Evolutionary conservation across 2,329 filamentous ascomycete genomes (phyloP), one percentile per base, ranked within the genome.

Genomic region (Tetracladium maxilliforme): DNA sequence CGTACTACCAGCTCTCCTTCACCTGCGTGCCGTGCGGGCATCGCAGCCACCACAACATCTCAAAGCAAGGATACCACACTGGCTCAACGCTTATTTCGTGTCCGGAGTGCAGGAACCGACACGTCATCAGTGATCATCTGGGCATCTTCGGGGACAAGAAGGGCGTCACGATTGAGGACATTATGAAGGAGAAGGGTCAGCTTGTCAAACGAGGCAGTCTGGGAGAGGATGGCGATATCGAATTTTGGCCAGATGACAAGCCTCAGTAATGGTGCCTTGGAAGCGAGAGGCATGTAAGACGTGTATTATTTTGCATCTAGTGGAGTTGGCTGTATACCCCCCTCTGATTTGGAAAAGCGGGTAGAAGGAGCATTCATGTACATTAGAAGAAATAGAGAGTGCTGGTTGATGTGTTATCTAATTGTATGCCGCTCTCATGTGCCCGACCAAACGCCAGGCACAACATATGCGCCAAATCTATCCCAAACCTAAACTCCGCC

Each of bases 191-290:
- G 36, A 77, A 77, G 43, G 87, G 86, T 5, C 65, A 72, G 35
- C 52, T 80, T 2, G 64, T 87, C 31, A 80, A 76, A 57, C 69
- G 69, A 32, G 78, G 81, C 11, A 69, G 65, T 15, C 44, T 86
- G 16, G 70, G 77, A 25, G 68, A 72, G 36, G 74, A 86, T 36
- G 83, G 82, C n/a, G 80, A 93, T 45, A 56, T 94, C 23, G 87
- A 95, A 48, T 90, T 94, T 38, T 93, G 84, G 77, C 76, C 80
- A 16, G 81, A 92, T 35, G n/a, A n/a, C n/a, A n/a, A n/a, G n/a
- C n/a, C n/a, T n/a, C n/a, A n/a, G n/a, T n/a, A n/a, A n/a, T n/a
- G n/a, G n/a, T n/a, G n/a, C n/a, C n/a, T n/a, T n/a, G n/a, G n/a
- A n/a, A n/a, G n/a, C n/a, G n/a, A n/a, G n/a, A n/a, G n/a, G n/a